phyloP scores from a whole-genome alignment of 768 basidiomycete species.

The Lentinus brumalis region DNA sequence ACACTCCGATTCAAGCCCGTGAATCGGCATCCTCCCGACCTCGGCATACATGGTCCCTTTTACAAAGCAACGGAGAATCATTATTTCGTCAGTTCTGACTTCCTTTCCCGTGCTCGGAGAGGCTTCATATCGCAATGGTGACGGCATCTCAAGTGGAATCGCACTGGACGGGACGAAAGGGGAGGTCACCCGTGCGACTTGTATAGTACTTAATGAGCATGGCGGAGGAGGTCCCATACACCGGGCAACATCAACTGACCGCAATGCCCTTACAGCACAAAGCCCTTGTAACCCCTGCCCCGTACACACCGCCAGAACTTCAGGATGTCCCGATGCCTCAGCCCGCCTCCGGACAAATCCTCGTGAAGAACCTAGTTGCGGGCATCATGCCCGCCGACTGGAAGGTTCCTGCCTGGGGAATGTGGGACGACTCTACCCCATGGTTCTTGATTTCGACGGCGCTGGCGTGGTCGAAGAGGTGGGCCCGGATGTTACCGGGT shows the following conservation, averaged over 20 bases:
- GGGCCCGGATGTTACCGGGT: slow-evolving; percentile 31
- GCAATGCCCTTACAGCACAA: slow-evolving; percentile 10
- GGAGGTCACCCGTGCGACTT: too few relatives aligned
- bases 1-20: too few relatives aligned
- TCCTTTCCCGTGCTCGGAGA: too few relatives aligned
- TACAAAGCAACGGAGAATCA: too few relatives aligned
- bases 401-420: slow-evolving; percentile 36
- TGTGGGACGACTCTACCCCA: slow-evolving; percentile 35
- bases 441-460: slow-evolving; percentile 11
- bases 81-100: too few relatives aligned
- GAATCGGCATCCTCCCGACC: too few relatives aligned
- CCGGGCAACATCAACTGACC: background rate
- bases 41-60: too few relatives aligned
- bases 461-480: slow-evolving; percentile 41
- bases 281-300: slow-evolving; percentile 3
- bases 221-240: too few relatives aligned
- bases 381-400: slow-evolving; percentile 35
- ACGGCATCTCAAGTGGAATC: too few relatives aligned
- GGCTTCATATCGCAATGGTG: too few relatives aligned
- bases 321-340: background rate
- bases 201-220: too few relatives aligned
- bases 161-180: too few relatives aligned
- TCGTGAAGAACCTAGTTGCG: slow-evolving; percentile 24
- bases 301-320: background rate
- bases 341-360: slow-evolving; percentile 22